These are phyloP conservation scores for Gossypium aridum DNA, from an alignment of 441 rosid genomes.

Conservation along the genomic window DNA sequence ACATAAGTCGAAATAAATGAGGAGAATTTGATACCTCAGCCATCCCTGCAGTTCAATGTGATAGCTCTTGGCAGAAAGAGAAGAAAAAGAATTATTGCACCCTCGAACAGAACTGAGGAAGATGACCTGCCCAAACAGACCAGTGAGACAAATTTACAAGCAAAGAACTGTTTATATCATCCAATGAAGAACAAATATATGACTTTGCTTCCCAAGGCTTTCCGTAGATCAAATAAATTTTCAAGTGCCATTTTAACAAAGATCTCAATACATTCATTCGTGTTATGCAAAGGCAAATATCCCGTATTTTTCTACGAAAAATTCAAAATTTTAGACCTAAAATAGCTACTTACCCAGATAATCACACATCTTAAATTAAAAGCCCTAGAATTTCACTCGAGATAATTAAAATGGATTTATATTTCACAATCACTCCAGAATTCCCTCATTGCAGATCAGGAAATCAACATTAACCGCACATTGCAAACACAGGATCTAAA, in stretches of 20 bases:
- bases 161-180: not conserved
- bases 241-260: not conserved
- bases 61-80: not conserved
- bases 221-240: not conserved
- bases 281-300: not conserved
- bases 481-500: not conserved
- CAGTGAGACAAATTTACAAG: not conserved
- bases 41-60: slow-evolving; percentile 25
- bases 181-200: not conserved
- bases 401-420: not conserved
- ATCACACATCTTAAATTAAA: not conserved
- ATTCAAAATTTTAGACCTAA: not conserved
- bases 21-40: slow-evolving; percentile 50
- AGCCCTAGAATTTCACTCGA: not conserved
- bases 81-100: not conserved
- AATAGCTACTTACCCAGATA: not conserved
- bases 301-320: not conserved
- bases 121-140: slow-evolving; percentile 10
- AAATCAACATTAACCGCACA: not conserved
- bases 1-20: not conserved
- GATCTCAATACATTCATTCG: not conserved
- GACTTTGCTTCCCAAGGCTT: not conserved
- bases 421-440: not conserved
- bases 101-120: not conserved
- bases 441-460: not conserved